Conservation (phyloP, 306 rosid species). For the Cucumis sativus region DNA sequence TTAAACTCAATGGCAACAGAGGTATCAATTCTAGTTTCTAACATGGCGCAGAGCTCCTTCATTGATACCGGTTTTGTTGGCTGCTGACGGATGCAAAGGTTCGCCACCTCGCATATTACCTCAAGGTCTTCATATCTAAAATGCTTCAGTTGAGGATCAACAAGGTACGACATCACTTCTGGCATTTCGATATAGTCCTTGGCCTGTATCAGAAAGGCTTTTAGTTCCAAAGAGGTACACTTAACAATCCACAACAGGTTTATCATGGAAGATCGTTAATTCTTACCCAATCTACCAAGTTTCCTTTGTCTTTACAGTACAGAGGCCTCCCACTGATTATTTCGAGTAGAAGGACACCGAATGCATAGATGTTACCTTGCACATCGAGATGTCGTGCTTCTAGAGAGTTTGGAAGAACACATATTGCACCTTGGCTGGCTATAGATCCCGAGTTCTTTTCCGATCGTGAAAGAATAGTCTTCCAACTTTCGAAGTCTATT, state of each 20-base stretch:
- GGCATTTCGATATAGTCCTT: conserved; percentile 71
- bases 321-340: conserved; percentile 84
- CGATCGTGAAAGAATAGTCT: conserved; percentile 76
- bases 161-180: conserved; percentile 62
- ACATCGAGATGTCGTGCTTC: conserved; percentile 81
- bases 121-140: conserved; percentile 66
- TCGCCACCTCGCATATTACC: conserved; percentile 67
- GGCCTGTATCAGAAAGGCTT: conserved; percentile 44
- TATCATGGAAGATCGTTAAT: background rate
- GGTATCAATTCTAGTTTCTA: conserved; percentile 81
- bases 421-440: conserved; percentile 63
- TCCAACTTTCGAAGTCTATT: conserved; percentile 98
- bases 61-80: conserved; percentile 41
- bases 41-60: conserved; percentile 49
- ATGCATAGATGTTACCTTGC: conserved; percentile 67
- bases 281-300: conserved; percentile 92
- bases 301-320: conserved; percentile 64
- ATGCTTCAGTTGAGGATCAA: conserved; percentile 72
- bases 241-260: background rate
- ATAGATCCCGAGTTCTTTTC: conserved; percentile 72
- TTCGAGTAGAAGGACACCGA: conserved; percentile 76
- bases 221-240: background rate
- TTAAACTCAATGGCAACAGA: conserved; percentile 55
- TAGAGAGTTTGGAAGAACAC: conserved; percentile 74
- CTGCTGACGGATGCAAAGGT: conserved; percentile 54